Evolutionary conservation across 495 filamentous ascomycete species (phyloP).

Genomic region (Lasiosphaeria miniovina): DNA sequence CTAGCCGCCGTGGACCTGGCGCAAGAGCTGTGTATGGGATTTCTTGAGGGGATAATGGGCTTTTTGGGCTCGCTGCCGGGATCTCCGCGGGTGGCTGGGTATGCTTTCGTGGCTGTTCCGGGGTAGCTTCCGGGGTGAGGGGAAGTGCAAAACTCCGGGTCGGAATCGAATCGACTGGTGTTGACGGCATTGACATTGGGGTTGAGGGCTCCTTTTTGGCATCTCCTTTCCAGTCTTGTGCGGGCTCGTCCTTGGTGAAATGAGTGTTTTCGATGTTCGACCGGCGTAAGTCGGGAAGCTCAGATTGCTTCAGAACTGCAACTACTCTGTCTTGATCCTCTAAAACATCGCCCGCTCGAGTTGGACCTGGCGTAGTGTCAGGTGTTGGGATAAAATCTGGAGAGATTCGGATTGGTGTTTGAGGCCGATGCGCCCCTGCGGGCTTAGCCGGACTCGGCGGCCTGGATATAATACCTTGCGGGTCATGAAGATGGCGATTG

Average conservation of each 20-base stretch:
- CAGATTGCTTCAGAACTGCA: neutral
- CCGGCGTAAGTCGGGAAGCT: neutral
- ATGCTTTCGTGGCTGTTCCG: neutral
- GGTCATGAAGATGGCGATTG: too few relatives aligned
- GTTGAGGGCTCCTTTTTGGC: neutral
- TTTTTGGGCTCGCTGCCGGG: neutral
- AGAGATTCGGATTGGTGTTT: slow-evolving; percentile 2
- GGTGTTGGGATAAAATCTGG: slow-evolving; percentile 11
- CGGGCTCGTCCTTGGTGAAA: neutral
- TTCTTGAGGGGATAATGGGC: neutral
- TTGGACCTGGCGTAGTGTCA: neutral
- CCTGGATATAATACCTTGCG: neutral
- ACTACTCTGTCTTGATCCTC: neutral
- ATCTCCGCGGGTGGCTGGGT: neutral
- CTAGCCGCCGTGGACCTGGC: neutral
- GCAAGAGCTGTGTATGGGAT: neutral
- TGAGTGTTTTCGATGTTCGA: neutral
- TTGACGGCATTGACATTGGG: neutral
- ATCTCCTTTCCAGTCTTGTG: neutral
- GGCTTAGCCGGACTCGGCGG: neutral
- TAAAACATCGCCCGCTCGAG: neutral
- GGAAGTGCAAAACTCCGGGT: neutral
- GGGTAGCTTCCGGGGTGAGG: slow-evolving; percentile 16
- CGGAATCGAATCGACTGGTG: neutral
- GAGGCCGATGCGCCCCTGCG: neutral